Evolutionary conservation across 768 basidiomycete genomes (phyloP), one percentile per base, ranked within the genome.

Genomic region (Podaxis pistillaris): DNA sequence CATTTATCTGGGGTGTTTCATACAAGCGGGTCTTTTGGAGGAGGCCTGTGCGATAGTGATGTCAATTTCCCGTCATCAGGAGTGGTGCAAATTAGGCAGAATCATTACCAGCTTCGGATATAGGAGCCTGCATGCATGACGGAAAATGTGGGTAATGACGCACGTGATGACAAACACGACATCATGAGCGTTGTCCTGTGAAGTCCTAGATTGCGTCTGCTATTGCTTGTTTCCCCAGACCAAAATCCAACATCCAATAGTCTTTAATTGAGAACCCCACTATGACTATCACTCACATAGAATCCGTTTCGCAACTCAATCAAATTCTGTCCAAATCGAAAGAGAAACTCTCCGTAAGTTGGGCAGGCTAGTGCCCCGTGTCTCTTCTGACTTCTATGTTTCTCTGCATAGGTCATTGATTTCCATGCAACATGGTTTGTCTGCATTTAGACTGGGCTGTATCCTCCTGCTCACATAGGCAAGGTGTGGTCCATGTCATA

Each of bases 401-500:
- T n/a, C 44, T 41, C 44, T 17, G 44, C 44, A 33, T 59, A 91
- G 90, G 87, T 94, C 63, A 91, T 94, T 64, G 92, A 94, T 74
- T 94, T 94, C 69, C 90, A 93, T 72, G 92, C 92, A 60, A 83
- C 87, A 64, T 94, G 92, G 92, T 91, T 66, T 66, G 75, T 67
- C n/a, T 28, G 6, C 22, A 38, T 3, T 62, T 51, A 36, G 37
- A 26, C 47, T 38, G 28, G 9, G 4, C 22, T 33, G 3, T 8
- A 0, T 30, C 5, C 5, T 24, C 1, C 15, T 8, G 40, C 36
- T 52, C 51, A 51, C n/a, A 19, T 58, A 19, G 8, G n/a, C 33
- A 66, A 93, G 91, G 93, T 94, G 92, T 80, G 87, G 89, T 1
- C 93, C 93, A 38, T 94, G 92, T 71, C 90, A 91, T 73, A 80